phyloP scores from a whole-genome alignment of 108 stramenopile species.

The Pseudonitzschia multistriata region DNA sequence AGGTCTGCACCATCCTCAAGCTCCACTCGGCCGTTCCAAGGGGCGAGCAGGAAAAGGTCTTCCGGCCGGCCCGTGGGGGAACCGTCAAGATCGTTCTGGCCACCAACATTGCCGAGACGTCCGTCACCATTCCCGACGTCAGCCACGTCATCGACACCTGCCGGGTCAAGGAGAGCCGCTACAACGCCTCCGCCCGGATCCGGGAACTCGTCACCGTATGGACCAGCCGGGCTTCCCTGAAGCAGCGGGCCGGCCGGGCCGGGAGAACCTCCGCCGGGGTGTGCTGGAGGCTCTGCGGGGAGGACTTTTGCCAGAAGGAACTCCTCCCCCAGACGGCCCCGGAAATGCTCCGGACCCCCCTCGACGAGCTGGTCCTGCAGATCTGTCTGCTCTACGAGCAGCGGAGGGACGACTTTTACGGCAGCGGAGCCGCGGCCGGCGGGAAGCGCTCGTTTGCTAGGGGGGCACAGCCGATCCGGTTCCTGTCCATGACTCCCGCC shows the following conservation, averaged over 20 bases:
- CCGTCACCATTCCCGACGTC: constrained; percentile 97
- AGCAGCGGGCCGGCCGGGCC: constrained; percentile 88
- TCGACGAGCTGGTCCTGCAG: constrained; percentile 96
- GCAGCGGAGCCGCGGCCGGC: background rate
- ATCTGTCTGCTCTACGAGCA: constrained; percentile 61
- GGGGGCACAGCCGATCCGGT: constrained; percentile 44
- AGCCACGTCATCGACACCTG: constrained; percentile 99
- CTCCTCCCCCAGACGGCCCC: constrained; percentile 96
- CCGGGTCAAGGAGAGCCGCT: constrained; percentile 96
- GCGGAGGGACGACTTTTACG: constrained; percentile 20
- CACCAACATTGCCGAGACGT: constrained; percentile 90
- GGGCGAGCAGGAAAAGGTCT: constrained; percentile 66
- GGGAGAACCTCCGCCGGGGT: constrained; percentile 76
- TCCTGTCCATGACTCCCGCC: constrained; percentile 72
- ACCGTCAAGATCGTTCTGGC: constrained; percentile 77
- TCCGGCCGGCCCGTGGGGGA: constrained; percentile 52
- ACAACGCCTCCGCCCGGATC: constrained; percentile 95
- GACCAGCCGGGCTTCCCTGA: constrained; percentile 64
- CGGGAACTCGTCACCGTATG: constrained; percentile 97
- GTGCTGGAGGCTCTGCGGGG: constrained; percentile 78
- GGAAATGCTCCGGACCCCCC: constrained; percentile 97
- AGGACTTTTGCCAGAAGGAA: constrained; percentile 92
- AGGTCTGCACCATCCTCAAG: constrained; percentile 51
- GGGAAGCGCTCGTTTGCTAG: background rate
- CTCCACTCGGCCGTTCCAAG: constrained; percentile 73